Percentiles rank a stretch among this genome's conserved stretches.
Evolutionary conservation across 169 alveolate species (phyloP).

Genomic region (Hammondia hammondi): DNA sequence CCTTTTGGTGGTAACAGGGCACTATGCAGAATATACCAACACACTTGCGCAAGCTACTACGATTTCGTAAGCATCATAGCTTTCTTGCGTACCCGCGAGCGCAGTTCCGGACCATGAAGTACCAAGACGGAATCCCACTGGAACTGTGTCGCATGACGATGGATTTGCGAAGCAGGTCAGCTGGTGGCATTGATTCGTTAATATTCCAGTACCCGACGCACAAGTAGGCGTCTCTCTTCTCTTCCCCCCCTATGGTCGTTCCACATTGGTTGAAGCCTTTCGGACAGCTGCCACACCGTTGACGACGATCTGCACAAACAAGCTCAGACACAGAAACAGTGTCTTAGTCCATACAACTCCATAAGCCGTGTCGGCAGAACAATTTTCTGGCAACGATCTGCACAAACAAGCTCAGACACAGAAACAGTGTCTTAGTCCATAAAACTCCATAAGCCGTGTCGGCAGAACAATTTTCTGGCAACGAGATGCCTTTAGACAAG

Average conservation of each 20-base stretch:
- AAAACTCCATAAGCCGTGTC: background rate
- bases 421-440: background rate
- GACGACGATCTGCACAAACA: conserved; percentile 30
- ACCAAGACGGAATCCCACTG: conserved; percentile 57
- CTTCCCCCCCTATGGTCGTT: conserved; percentile 45
- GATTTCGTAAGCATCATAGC: background rate
- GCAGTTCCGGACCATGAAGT: conserved; percentile 55
- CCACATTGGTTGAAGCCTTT: conserved; percentile 48
- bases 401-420: background rate
- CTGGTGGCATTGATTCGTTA: conserved; percentile 33
- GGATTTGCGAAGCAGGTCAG: conserved; percentile 45
- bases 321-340: background rate
- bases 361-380: background rate
- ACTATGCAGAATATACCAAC: no score
- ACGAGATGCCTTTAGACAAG: background rate
- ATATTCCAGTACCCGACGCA: conserved; percentile 60
- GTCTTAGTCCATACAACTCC: background rate
- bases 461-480: background rate
- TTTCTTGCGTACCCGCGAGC: background rate
- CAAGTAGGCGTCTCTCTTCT: conserved; percentile 61
- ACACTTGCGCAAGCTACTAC: background rate
- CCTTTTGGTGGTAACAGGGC: no score
- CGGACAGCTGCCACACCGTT: conserved; percentile 62
- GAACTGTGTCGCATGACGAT: conserved; percentile 21
- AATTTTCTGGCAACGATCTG: conserved; percentile 18